Percentiles rank a stretch among this genome's conserved stretches.
phyloP scores from a whole-genome alignment of 225 moss, liverwort and hornwort species.

The Marchantia polymorpha region DNA sequence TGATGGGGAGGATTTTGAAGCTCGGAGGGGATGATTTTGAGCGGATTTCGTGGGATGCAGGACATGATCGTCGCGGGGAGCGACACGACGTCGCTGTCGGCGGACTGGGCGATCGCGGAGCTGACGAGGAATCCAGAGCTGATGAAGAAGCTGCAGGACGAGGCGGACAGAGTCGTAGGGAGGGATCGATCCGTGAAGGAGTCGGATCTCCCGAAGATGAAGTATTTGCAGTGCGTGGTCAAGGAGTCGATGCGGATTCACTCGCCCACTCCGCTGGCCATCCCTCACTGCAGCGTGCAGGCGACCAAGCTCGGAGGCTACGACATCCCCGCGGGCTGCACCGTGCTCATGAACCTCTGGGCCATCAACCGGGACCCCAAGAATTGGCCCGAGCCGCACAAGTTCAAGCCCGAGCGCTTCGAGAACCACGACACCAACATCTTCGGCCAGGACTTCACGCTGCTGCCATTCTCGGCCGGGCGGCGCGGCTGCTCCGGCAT shows the following conservation, averaged over 20 bases:
- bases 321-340: conserved; percentile 38
- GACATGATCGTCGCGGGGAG: conserved; percentile 2
- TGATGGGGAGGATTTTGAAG: too few relatives aligned
- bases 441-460: conserved; percentile 47
- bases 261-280: neutral
- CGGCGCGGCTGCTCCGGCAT: conserved; percentile 64
- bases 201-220: neutral
- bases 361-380: conserved; percentile 45
- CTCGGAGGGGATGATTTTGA: too few relatives aligned
- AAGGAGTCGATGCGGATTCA: neutral
- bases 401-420: conserved; percentile 59
- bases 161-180: neutral
- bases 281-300: neutral
- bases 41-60: neutral
- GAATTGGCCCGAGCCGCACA: conserved; percentile 48
- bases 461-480: conserved; percentile 69
- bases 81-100: neutral
- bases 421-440: conserved; percentile 34
- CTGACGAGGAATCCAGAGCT: neutral
- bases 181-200: conserved; percentile 2
- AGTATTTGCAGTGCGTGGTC: neutral
- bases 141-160: neutral
- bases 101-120: neutral
- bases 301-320: neutral
- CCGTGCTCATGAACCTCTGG: conserved; percentile 52